These are phyloP conservation scores for Meyerozyma carpophila DNA, from an alignment of 1,139 yeast species.

Conservation along the genomic window DNA sequence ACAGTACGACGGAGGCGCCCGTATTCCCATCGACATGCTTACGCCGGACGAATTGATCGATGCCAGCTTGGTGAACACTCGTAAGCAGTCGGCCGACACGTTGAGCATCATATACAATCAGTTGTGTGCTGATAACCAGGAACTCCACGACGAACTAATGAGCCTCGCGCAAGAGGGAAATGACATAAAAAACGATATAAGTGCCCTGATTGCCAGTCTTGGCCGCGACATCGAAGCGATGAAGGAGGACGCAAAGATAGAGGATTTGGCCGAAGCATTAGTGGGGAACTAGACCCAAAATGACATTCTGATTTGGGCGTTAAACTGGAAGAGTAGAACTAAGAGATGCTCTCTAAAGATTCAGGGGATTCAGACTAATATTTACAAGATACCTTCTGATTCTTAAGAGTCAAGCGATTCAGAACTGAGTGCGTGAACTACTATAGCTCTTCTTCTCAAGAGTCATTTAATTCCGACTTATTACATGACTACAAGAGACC, in stretches of 20 bases:
- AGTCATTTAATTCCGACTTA: not conserved
- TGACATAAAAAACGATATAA: slow-evolving; percentile 18
- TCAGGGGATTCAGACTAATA: no score
- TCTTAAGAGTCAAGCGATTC: no score
- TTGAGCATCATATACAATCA: slow-evolving; percentile 35
- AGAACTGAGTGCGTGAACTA: no score
- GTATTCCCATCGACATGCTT: slow-evolving; percentile 27
- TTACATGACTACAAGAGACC: not conserved
- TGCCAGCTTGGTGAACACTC: slow-evolving; percentile 22
- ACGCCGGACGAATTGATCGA: slow-evolving; percentile 31
- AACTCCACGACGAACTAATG: slow-evolving; percentile 21
- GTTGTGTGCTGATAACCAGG: slow-evolving; percentile 31
- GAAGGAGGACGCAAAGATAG: slow-evolving; percentile 17
- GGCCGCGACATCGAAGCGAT: slow-evolving; percentile 26
- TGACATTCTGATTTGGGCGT: no score
- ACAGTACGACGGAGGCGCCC: slow-evolving; percentile 11
- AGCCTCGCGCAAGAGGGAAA: slow-evolving; percentile 18
- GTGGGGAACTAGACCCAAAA: no score
- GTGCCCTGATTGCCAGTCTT: slow-evolving; percentile 18
- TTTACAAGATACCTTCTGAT: no score
- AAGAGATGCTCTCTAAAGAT: no score
- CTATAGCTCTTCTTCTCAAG: no score
- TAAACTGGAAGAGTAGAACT: no score
- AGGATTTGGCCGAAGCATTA: slow-evolving; percentile 17
- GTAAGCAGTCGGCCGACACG: slow-evolving; percentile 21